Percentiles rank a stretch among this genome's conserved stretches.
These are phyloP conservation scores for Solanum chacoense DNA, from an alignment of 305 asterid species.

Conservation along the genomic window DNA sequence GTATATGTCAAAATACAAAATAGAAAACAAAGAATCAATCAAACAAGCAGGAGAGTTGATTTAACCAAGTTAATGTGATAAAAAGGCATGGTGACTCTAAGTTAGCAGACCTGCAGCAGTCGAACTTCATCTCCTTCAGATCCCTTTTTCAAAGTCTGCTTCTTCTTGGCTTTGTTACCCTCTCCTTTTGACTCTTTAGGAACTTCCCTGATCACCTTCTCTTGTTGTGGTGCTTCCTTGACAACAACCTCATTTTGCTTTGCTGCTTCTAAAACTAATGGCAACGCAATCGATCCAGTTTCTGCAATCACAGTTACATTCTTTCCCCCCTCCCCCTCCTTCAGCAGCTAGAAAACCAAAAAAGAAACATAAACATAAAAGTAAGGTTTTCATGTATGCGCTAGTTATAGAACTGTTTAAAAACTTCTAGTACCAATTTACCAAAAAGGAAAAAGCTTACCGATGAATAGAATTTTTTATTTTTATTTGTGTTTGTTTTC, in stretches of 20 bases:
- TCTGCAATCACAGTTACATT: conserved; percentile 40
- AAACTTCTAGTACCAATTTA: not conserved
- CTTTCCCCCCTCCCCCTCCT: conserved; percentile 65
- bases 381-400: not conserved
- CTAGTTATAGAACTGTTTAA: not conserved
- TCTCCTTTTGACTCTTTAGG: conserved; percentile 33
- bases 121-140: conserved; percentile 83
- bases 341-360: conserved; percentile 43
- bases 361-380: conserved; percentile 13
- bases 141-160: conserved; percentile 53
- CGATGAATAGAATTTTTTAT: not conserved
- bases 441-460: not conserved
- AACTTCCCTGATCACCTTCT: conserved; percentile 53
- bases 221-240: conserved; percentile 3
- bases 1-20: not conserved
- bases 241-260: conserved; percentile 14
- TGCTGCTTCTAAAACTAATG: conserved; percentile 40
- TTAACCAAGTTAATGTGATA: not conserved
- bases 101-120: conserved; percentile 62
- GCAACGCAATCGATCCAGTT: conserved; percentile 44
- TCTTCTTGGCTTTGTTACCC: conserved; percentile 28
- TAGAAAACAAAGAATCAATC: not conserved
- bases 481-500: not conserved
- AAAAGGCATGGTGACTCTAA: not conserved
- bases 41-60: not conserved